Evolutionary conservation across 805 yeast species (phyloP).

Genomic region (Candida cerambycidarum): DNA sequence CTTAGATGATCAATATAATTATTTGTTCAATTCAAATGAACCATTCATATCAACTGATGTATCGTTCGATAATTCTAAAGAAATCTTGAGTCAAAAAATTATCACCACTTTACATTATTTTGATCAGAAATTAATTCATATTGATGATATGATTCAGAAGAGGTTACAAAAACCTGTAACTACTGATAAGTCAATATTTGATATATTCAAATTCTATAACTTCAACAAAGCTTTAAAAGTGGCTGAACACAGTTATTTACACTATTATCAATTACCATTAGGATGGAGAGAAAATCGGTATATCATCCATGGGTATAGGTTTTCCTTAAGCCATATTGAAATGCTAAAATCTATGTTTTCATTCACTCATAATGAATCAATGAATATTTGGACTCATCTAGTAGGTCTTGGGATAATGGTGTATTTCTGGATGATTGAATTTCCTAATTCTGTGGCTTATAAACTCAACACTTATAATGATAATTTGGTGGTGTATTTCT

Average conservation of each 20-base stretch:
- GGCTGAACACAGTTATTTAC: constrained; percentile 50
- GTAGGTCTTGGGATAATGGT: constrained; percentile 62
- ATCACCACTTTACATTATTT: constrained; percentile 43
- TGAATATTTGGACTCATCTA: constrained; percentile 92
- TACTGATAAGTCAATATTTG: constrained; percentile 29
- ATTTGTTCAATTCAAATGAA: constrained; percentile 27
- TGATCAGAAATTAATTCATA: constrained; percentile 39
- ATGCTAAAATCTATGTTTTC: constrained; percentile 61
- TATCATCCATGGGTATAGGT: constrained; percentile 82
- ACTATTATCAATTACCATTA: constrained; percentile 84
- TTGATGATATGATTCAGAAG: constrained; percentile 37
- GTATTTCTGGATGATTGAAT: constrained; percentile 57
- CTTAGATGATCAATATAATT: constrained; percentile 42
- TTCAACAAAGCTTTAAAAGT: constrained; percentile 37
- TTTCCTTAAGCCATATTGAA: constrained; percentile 59
- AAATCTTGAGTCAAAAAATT: constrained; percentile 35
- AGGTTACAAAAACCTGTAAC: constrained; percentile 30
- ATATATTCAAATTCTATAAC: constrained; percentile 37
- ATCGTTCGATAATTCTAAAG: constrained; percentile 20
- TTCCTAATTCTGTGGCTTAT: constrained; percentile 60
- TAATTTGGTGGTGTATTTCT: constrained; percentile 57
- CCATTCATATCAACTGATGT: constrained; percentile 12
- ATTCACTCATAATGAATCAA: constrained; percentile 78
- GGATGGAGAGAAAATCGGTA: constrained; percentile 93
- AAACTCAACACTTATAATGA: constrained; percentile 39